Conservation (phyloP, 2,329 filamentous ascomycete species). For the Knufia petricola region DNA sequence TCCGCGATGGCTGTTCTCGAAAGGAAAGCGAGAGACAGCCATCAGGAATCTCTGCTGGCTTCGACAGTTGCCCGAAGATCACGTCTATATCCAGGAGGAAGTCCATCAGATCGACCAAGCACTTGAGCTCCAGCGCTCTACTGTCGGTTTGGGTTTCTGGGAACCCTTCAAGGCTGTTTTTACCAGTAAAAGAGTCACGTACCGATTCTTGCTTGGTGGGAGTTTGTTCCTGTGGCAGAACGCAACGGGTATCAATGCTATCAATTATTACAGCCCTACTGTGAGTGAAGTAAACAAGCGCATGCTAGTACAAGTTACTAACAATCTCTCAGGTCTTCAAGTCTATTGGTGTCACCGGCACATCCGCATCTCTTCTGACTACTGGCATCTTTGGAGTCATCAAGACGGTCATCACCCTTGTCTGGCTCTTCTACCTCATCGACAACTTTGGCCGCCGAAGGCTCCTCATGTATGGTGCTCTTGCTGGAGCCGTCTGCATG, state of each 20-base stretch:
- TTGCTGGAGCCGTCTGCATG: conserved; percentile 53
- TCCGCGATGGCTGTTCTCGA: conserved; percentile 60
- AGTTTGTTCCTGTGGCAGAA: conserved; percentile 75
- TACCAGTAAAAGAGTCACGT: conserved; percentile 50
- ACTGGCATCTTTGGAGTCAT: conserved; percentile 71
- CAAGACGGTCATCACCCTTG: conserved; percentile 58
- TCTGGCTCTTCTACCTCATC: conserved; percentile 62
- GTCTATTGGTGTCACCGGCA: conserved; percentile 52
- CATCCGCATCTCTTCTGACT: conserved; percentile 52
- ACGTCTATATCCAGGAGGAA: conserved; percentile 63
- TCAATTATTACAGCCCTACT: conserved; percentile 37
- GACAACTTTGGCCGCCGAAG: conserved; percentile 54
- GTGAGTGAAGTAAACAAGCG: no score
- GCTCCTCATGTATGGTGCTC: conserved; percentile 56
- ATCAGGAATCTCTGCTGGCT: conserved; percentile 43
- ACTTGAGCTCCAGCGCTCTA: conserved; percentile 52
- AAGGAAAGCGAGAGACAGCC: conserved; percentile 59
- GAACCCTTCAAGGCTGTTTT: conserved; percentile 54
- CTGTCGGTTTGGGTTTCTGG: conserved; percentile 64
- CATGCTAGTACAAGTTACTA: no score
- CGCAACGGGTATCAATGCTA: conserved; percentile 58
- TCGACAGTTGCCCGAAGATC: conserved; percentile 32
- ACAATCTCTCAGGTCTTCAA: conserved; percentile 60
- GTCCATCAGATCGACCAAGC: conserved; percentile 61
- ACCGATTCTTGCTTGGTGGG: conserved; percentile 62